A percentile compares a stretch with the other conserved stretches of the same genome.
These are phyloP conservation scores for Stagonosporopsis rhizophila DNA, from an alignment of 2,329 filamentous ascomycete genomes.

Conservation along the genomic window DNA sequence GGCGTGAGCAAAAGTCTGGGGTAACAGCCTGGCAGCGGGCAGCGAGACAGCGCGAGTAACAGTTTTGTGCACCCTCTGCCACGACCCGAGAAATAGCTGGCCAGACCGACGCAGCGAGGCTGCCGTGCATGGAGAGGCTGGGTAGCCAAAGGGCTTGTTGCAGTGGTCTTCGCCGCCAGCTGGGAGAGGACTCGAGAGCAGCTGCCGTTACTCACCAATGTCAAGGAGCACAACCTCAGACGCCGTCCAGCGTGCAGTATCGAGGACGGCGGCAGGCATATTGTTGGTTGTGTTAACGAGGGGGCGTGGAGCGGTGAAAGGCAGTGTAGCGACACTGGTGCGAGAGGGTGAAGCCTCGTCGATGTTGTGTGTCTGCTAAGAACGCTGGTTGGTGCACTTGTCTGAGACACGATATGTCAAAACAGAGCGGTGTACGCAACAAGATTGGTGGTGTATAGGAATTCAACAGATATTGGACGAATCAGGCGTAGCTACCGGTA, in stretches of 20 bases:
- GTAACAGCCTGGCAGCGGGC: conserved; percentile 28
- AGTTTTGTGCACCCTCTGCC: conserved; percentile 11
- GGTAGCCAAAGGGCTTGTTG: conserved; percentile 26
- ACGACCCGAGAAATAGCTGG: conserved; percentile 25
- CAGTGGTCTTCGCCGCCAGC: conserved; percentile 23
- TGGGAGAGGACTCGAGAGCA: conserved; percentile 26
- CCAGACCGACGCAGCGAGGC: conserved; percentile 25
- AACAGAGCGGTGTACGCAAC: conserved; percentile 37
- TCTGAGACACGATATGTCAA: conserved; percentile 31
- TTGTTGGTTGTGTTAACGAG: conserved; percentile 27
- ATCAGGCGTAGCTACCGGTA: conserved; percentile 20
- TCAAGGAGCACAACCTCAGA: conserved; percentile 63
- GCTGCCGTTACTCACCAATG: conserved; percentile 59
- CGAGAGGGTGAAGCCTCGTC: conserved; percentile 17
- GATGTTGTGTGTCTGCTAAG: conserved; percentile 32
- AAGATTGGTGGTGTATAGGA: conserved; percentile 30
- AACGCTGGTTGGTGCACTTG: conserved; percentile 39
- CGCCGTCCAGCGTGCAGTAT: conserved; percentile 39
- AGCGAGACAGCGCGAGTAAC: conserved; percentile 25
- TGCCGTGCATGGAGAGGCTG: conserved; percentile 26
- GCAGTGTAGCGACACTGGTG: conserved; percentile 45
- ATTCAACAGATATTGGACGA: conserved; percentile 17
- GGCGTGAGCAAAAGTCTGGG: conserved; percentile 41
- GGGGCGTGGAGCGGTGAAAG: conserved; percentile 37
- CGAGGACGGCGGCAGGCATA: conserved; percentile 39